Percentiles rank a stretch among this genome's conserved stretches.
Evolutionary conservation across 2,329 filamentous ascomycete genomes (phyloP).

Genomic region (Botrytis hyacinthi): DNA sequence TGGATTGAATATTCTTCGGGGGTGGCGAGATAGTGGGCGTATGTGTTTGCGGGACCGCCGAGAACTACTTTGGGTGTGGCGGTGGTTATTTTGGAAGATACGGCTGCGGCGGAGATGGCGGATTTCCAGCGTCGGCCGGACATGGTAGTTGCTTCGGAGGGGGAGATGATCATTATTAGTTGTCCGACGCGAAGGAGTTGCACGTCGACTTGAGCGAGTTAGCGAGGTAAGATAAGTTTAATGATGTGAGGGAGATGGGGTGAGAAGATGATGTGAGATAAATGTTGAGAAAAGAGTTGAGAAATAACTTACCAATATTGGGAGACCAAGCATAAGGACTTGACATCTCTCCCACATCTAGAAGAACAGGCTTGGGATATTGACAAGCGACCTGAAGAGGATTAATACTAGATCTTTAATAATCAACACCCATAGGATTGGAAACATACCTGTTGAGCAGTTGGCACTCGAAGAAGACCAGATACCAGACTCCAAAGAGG

Average conservation of each 20-base stretch:
- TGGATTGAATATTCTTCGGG: slow-evolving; percentile 80
- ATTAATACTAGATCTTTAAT: neutral
- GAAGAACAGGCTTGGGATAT: slow-evolving; percentile 76
- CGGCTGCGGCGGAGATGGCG: slow-evolving; percentile 50
- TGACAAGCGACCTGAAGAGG: slow-evolving; percentile 47
- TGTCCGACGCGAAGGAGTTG: slow-evolving; percentile 83
- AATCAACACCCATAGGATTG: neutral
- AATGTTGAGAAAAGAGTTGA: neutral
- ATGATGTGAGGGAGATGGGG: slow-evolving; percentile 68
- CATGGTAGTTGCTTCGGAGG: slow-evolving; percentile 91
- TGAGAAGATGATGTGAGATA: neutral
- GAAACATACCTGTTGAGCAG: slow-evolving; percentile 43
- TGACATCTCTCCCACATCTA: slow-evolving; percentile 78
- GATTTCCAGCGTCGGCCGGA: slow-evolving; percentile 80
- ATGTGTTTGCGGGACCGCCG: slow-evolving; percentile 85
- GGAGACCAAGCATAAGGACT: slow-evolving; percentile 82
- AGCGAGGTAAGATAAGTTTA: neutral
- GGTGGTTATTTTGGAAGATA: slow-evolving; percentile 24
- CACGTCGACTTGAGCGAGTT: slow-evolving; percentile 60
- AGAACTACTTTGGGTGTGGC: slow-evolving; percentile 71
- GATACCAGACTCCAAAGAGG: slow-evolving; percentile 74
- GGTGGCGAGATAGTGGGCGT: slow-evolving; percentile 73
- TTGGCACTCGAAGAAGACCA: slow-evolving; percentile 66
- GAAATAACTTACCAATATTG: slow-evolving; percentile 54
- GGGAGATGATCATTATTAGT: slow-evolving; percentile 76